Evolutionary conservation across 176 grass and related monocot species (phyloP).

Genomic region (Pharus latifolius): DNA sequence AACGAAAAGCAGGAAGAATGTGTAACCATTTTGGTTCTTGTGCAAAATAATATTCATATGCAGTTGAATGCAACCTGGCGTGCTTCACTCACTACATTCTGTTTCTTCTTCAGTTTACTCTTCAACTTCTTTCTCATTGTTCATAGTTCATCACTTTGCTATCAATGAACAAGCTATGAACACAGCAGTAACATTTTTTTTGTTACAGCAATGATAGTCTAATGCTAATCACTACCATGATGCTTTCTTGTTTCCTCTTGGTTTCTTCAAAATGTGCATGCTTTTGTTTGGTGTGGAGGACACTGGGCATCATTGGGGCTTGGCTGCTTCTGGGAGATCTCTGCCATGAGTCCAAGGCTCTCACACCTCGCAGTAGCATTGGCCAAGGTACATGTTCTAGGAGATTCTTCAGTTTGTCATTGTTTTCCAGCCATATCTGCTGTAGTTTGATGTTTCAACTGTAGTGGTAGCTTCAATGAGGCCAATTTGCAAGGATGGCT

Average conservation of each 20-base stretch:
- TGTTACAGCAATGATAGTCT: background rate
- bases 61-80: background rate
- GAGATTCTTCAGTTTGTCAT: background rate
- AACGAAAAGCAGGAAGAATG: background rate
- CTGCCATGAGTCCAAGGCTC: background rate
- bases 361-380: background rate
- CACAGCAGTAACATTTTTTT: background rate
- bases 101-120: background rate
- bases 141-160: background rate
- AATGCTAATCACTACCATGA: background rate
- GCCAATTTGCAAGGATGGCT: background rate
- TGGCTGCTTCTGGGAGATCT: background rate
- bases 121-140: background rate
- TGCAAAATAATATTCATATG: slow-evolving; percentile 21
- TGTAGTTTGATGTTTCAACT: background rate
- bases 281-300: background rate
- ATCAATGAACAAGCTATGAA: background rate
- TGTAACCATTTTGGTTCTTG: background rate
- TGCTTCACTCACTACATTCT: background rate
- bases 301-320: background rate
- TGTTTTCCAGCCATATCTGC: slow-evolving; percentile 4
- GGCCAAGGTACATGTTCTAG: background rate
- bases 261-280: background rate
- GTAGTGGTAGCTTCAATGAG: background rate
- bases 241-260: background rate